Base-by-base conservation (phyloP, 1,284 basidiomycete species). In the Moesziomyces sp. region DNA sequence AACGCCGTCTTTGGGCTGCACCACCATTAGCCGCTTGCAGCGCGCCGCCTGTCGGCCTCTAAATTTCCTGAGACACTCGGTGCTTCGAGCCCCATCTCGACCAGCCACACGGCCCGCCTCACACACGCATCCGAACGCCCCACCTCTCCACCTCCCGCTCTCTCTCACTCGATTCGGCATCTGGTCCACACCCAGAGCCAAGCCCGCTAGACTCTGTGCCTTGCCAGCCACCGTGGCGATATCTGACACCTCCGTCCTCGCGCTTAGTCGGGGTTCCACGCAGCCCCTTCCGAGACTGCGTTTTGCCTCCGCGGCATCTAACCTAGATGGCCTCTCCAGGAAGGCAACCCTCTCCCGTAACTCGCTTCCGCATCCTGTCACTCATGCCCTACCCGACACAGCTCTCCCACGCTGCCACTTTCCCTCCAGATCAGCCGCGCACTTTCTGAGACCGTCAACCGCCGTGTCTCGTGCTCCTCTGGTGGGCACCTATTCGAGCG, bases 361-460 rank as follows among this genome's bases (percentile, higher is more conserved):
- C 38, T 40, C 38, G 18, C 38, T 40, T 6, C 38, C 38, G 38
- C 38, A 40, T 18, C 16, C 38, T 40, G 38, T 16, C 38, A 40
- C 38, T 40, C 38, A 40, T 40, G 38, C 38, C 38, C 38, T 40
- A 18, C 14, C 38, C 38, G 38, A 40, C 38, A 40, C 38, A 18
- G 38, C 38, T 40, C 14, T 40, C 38, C 38, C 38, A 40, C 38
- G 38, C 38, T 40, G 38, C 14, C 16, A 18, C 38, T 40, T 40
- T 7, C 38, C 38, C 16, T 6, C 18, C 38, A 18, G 11, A 50
- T 28, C 26, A 28, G 26, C 26, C 26, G 26, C 7, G 26, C 51
- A 23, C 30, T 58, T 64, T 65, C 23, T 40, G 58, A 53, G 30
- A 50, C 58, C 46, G 44, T n/a, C 46, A 61, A 43, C 43, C 48